phyloP scores from a whole-genome alignment of 805 yeast species.

The Ogataea neopini region DNA sequence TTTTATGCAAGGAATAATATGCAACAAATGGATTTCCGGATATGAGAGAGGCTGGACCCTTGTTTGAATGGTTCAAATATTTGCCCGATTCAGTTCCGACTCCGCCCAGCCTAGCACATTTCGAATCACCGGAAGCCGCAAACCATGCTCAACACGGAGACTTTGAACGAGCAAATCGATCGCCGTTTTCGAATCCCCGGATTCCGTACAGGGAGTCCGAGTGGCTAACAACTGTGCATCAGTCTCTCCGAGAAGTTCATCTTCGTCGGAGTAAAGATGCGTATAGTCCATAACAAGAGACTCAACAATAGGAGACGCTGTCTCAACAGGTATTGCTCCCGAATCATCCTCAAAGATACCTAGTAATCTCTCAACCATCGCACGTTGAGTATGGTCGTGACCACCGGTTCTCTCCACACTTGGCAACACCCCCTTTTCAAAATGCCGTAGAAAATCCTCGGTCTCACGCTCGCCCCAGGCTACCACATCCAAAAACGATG shows the following conservation, averaged over 20 bases:
- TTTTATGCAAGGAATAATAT: neutral
- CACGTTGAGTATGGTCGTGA: conserved; percentile 14
- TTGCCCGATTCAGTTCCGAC: neutral
- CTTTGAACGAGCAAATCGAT: conserved; percentile 10
- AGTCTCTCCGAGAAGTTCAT: conserved; percentile 11
- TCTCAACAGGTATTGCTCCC: too few relatives aligned
- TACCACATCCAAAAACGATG: conserved; percentile 38
- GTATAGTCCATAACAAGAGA: conserved; percentile 16
- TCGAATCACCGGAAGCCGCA: conserved; percentile 9
- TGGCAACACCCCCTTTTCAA: conserved; percentile 33
- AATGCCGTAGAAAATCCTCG: conserved; percentile 52
- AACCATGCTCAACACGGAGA: conserved; percentile 10
- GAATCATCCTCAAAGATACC: conserved; percentile 14
- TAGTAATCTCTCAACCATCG: conserved; percentile 16
- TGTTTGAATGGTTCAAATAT: neutral
- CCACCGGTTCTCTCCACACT: conserved; percentile 10
- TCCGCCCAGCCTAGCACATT: conserved; percentile 11
- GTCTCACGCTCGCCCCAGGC: conserved; percentile 51
- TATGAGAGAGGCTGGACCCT: neutral
- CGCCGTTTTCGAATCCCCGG: neutral
- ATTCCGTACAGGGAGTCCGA: neutral
- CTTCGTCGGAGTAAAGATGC: conserved; percentile 19
- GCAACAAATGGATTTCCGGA: neutral
- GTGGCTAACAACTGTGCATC: neutral
- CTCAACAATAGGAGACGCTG: neutral